Base-by-base conservation (phyloP, 1,284 basidiomycete genomes). In the Apiotrichum mycotoxinovorans region DNA sequence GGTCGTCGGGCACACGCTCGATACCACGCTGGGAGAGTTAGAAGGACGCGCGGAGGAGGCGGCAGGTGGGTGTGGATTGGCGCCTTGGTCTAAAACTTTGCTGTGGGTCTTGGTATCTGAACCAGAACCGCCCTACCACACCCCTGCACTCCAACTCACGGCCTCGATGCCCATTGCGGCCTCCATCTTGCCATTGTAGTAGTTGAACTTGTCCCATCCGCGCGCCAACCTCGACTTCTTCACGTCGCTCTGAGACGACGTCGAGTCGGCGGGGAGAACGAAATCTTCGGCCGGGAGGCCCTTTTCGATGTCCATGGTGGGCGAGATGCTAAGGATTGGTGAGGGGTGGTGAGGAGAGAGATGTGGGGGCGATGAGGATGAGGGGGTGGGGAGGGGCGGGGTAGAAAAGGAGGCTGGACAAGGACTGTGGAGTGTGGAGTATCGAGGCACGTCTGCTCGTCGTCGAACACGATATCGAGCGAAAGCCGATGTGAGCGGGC, bases 131-230 rank as follows among this genome's bases (percentile, higher is more conserved):
- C 27, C 27, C 22, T 17, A 27, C 20, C 44, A 8, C 9, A 30
- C 1, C 26, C 27, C 26, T 15, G 11, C 10, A n/a, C 4, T 9
- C 4, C 22, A 44, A 60, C 67, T 62, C 57, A 68, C 67, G 27
- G 67, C 55, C 64, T 73, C 71, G 53, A 73, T 70, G 20, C 71
- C 71, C 41, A 72, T 43, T 38, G 57, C 62, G 15, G 49, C 23
- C 54, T 66, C 62, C 30, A 69, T 44, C 52, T 58, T 59, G 27
- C 51, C 44, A 56, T 69, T 71, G 52, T 56, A 62, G 48, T 56
- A 41, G 27, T 64, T 49, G 47, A 69, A 66, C 50, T 61, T 65
- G 9, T 54, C 62, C 58, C 56, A 63, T 14, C 40, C 40, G 40
- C 40, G 40, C 18, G 18, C 18, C 7, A 41, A 20, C 20, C 40